Conservation (phyloP, 202 grass and related monocot genomes). For the Panicum virgatum region DNA sequence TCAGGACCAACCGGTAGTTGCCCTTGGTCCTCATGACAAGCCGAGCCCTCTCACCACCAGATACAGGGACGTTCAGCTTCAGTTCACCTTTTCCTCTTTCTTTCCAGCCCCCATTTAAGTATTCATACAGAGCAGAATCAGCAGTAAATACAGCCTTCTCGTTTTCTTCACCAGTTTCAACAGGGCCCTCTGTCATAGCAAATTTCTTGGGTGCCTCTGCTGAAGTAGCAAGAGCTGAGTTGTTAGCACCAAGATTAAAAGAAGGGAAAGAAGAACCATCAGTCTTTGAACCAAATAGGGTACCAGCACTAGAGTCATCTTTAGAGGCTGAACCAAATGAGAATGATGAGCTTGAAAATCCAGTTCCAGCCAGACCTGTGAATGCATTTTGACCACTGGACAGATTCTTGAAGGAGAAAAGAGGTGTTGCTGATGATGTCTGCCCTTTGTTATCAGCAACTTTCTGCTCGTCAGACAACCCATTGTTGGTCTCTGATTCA, state of each 20-base stretch:
- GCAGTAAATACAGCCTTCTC: too few species aligned
- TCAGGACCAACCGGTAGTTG: too few species aligned
- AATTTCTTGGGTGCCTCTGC: too few species aligned
- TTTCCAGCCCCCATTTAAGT: too few species aligned
- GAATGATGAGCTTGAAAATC: constrained; percentile 82
- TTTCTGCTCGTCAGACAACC: constrained; percentile 37
- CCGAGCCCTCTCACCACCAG: too few species aligned
- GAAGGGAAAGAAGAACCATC: constrained; percentile 57
- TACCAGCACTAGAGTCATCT: constrained; percentile 41
- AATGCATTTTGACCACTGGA: constrained; percentile 98
- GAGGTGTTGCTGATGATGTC: constrained; percentile 25
- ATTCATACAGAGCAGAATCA: too few species aligned
- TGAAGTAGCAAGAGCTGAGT: too few species aligned
- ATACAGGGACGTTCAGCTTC: too few species aligned
- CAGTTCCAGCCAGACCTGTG: constrained; percentile 78
- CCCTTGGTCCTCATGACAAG: too few species aligned
- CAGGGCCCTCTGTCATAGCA: too few species aligned
- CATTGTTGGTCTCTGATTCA: constrained; percentile 46
- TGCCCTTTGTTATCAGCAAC: constrained; percentile 50
- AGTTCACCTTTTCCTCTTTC: too few species aligned
- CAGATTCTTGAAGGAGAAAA: constrained; percentile 62
- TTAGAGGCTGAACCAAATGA: constrained; percentile 65
- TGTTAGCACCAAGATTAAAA: constrained; percentile 41
- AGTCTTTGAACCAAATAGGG: constrained; percentile 47
- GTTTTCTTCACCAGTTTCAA: too few species aligned